phyloP scores from a whole-genome alignment of 2,329 filamentous ascomycete genomes.

The Talaromyces marneffei region DNA sequence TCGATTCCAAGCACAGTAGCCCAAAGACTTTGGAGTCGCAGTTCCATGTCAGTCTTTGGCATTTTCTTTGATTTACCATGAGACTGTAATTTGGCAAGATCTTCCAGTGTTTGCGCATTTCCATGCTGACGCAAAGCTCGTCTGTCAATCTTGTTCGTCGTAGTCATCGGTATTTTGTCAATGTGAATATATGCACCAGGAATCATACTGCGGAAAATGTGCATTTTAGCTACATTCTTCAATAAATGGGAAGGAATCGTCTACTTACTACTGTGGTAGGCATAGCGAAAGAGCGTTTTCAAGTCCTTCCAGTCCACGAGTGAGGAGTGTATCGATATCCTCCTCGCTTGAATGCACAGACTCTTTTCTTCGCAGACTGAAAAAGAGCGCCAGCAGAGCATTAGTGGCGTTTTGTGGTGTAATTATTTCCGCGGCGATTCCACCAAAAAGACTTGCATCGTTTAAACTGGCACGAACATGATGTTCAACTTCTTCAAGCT shows the following conservation, averaged over 20 bases:
- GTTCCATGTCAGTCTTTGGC: conserved; percentile 13
- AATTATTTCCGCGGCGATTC: conserved; percentile 7
- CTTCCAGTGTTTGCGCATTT: background rate
- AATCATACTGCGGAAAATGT: conserved; percentile 2
- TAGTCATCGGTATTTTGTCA: conserved; percentile 4
- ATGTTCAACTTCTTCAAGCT: conserved; percentile 29
- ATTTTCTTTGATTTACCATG: background rate
- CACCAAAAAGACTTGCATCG: background rate
- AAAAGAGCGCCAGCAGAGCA: conserved; percentile 2
- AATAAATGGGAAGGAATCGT: background rate
- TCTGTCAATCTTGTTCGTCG: conserved; percentile 9
- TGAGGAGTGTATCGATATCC: background rate
- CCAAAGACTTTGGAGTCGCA: conserved; percentile 18
- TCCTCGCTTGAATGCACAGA: background rate
- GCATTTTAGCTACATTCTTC: background rate
- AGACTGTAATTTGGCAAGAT: background rate
- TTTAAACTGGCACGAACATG: conserved; percentile 4
- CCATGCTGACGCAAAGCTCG: background rate
- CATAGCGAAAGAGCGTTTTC: background rate
- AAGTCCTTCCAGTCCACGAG: conserved; percentile 11
- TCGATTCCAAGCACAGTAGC: conserved; percentile 20
- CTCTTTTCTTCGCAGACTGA: background rate
- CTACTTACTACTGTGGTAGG: conserved; percentile 7
- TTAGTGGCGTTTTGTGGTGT: background rate
- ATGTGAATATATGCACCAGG: conserved; percentile 1